Evolutionary conservation across 768 basidiomycete genomes (phyloP).

Genomic region (Pilatotrama ljubarskyi): DNA sequence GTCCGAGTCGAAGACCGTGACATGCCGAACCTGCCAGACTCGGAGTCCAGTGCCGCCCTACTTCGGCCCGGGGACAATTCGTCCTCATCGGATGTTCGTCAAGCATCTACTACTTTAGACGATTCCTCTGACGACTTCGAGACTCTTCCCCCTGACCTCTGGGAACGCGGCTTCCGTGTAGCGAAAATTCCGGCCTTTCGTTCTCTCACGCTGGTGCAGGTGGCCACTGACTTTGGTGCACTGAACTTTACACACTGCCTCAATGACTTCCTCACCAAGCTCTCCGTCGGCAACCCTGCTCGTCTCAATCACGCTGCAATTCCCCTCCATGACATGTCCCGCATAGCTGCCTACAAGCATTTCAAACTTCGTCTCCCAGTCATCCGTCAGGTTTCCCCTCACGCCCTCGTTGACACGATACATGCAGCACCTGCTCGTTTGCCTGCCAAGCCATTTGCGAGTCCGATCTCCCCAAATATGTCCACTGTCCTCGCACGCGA

Average conservation of each 20-base stretch:
- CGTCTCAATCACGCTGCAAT: not conserved
- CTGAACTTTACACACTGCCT: not conserved
- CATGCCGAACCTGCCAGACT: no score
- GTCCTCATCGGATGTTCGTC: no score
- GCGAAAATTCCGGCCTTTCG: not conserved
- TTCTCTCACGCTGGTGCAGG: not conserved
- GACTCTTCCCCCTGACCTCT: not conserved
- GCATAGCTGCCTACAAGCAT: slow-evolving; percentile 4
- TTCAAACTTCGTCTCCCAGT: not conserved
- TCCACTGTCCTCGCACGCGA: not conserved
- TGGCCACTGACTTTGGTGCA: not conserved
- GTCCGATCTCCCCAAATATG: not conserved
- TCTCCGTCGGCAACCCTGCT: not conserved
- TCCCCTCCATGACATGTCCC: not conserved
- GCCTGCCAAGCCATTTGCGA: not conserved
- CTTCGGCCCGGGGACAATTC: no score
- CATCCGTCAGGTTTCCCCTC: not conserved
- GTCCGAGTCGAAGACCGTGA: no score
- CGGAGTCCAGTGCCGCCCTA: no score
- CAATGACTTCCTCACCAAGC: not conserved
- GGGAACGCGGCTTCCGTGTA: not conserved
- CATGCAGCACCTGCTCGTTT: not conserved
- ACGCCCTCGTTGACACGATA: not conserved
- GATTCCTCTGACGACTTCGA: not conserved
- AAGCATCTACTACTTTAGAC: no score